Base-by-base conservation (phyloP, 1,139 yeast species). In the Candida albicans region DNA sequence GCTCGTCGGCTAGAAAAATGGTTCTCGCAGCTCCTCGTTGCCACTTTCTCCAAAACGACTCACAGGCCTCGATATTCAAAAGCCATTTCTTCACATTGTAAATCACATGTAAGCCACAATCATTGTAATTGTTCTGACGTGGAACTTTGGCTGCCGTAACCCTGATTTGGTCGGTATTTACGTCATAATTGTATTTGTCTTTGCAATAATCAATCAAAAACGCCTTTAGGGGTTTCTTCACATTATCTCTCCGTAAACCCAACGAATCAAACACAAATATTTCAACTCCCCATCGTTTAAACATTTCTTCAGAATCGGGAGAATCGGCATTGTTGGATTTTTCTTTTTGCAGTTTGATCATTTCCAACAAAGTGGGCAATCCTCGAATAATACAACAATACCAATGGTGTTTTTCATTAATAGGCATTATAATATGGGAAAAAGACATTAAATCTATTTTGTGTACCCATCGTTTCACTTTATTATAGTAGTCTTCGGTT, bases 61-160 rank as follows among this genome's bases (percentile, higher is more conserved):
- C 71, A 46, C 87, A 80, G 35, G 59, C 68, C 0, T 59, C 58
- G 0, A 84, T 81, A 39, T 75, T 64, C 31, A 69, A 65, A 40
- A 88, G 68, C 68, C 91, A 86, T 53, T 77, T 79, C 48, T 79
- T 75, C 11, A 87, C 78, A 56, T 88, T 93, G 55, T 85, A 85
- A 24, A 95, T 84, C 4, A 93, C 87, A 65, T 88, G 97, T 18
- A 95, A 81, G 1, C 99, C 99, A 67, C 99, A 95, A 61, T 95
- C 99, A 57, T 91, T 88, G 64, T 84, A 83, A 59, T 95, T 95
- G 40, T 82, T 82, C 58, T 95, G 99, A 49, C 77, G 82, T 0
- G 97, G 96, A 0, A 90, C 95, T 26, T 68, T 59, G 5, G 87
- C 85, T 3, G 72, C 67, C 43, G 71, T 64, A 28, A 73, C 64